These are phyloP conservation scores for Hirsutella minnesotensis DNA, from an alignment of 2,329 filamentous ascomycete genomes.

Conservation along the genomic window DNA sequence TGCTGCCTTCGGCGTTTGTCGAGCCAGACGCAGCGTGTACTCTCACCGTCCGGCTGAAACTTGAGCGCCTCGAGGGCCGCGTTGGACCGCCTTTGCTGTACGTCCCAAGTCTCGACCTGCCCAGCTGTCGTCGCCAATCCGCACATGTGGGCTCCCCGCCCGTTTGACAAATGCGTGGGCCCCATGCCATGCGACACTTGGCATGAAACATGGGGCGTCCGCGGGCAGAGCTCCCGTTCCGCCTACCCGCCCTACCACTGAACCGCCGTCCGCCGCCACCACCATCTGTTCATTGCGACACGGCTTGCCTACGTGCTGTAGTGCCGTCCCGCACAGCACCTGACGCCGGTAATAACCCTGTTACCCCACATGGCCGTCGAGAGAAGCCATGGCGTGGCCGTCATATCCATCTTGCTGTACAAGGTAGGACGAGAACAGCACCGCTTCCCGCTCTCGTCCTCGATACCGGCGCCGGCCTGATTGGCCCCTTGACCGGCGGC, in stretches of 20 bases:
- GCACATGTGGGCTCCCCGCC: not conserved
- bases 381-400: too few relatives aligned
- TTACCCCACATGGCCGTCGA: too few relatives aligned
- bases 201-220: slow-evolving; percentile 5
- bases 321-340: not conserved
- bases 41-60: slow-evolving; percentile 1
- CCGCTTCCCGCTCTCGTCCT: not conserved
- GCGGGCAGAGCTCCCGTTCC: not conserved
- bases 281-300: not conserved
- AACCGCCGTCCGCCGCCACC: too few relatives aligned
- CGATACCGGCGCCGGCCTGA: not conserved
- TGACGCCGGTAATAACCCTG: too few relatives aligned
- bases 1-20: too few relatives aligned
- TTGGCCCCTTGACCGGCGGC: slow-evolving; percentile 1
- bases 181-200: slow-evolving; percentile 2
- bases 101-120: not conserved
- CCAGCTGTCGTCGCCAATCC: too few relatives aligned
- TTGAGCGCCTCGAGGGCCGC: not conserved
- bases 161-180: slow-evolving; percentile 5
- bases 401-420: too few relatives aligned
- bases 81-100: not conserved
- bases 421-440: too few relatives aligned
- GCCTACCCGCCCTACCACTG: too few relatives aligned
- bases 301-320: too few relatives aligned
- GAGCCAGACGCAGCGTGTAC: not conserved